phyloP scores from a whole-genome alignment of 176 grass and related monocot genomes.

The Hordeum vulgare region DNA sequence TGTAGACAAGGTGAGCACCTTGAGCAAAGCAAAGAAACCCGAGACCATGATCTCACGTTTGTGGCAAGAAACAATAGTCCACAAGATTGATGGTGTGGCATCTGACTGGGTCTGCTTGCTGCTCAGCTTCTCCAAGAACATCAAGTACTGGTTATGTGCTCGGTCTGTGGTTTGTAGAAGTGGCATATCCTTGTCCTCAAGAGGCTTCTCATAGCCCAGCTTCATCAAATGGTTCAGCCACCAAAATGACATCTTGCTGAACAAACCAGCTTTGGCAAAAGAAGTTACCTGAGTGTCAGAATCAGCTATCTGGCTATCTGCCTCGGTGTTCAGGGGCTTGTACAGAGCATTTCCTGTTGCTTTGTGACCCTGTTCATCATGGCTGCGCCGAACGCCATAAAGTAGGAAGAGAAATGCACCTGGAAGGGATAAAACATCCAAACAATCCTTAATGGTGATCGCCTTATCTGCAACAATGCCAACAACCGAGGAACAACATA shows the following conservation, averaged over 20 bases:
- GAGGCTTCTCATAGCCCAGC: constrained; percentile 60
- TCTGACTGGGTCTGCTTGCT: constrained; percentile 13
- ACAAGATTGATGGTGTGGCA: constrained; percentile 40
- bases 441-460: constrained; percentile 26
- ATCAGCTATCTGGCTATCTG: constrained; percentile 14
- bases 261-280: constrained; percentile 59
- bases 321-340: constrained; percentile 38
- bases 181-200: constrained; percentile 84
- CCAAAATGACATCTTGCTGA: constrained; percentile 80
- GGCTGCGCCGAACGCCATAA: constrained; percentile 16
- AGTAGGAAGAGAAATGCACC: constrained; percentile 42
- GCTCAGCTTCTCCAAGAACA: constrained; percentile 63
- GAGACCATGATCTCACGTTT: constrained; percentile 55
- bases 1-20: constrained; percentile 56
- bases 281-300: constrained; percentile 28
- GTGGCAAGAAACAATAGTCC: constrained; percentile 78
- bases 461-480: constrained; percentile 32
- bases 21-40: constrained; percentile 78
- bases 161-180: constrained; percentile 43
- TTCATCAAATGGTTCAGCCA: constrained; percentile 91
- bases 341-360: constrained; percentile 29
- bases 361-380: constrained; percentile 15
- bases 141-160: constrained; percentile 41
- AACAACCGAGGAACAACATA: constrained; percentile 44
- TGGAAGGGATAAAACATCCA: constrained; percentile 63